Evolutionary conservation across 768 basidiomycete species (phyloP), one percentile per base, ranked within the genome.

Genomic region (Tylopilus felleus): DNA sequence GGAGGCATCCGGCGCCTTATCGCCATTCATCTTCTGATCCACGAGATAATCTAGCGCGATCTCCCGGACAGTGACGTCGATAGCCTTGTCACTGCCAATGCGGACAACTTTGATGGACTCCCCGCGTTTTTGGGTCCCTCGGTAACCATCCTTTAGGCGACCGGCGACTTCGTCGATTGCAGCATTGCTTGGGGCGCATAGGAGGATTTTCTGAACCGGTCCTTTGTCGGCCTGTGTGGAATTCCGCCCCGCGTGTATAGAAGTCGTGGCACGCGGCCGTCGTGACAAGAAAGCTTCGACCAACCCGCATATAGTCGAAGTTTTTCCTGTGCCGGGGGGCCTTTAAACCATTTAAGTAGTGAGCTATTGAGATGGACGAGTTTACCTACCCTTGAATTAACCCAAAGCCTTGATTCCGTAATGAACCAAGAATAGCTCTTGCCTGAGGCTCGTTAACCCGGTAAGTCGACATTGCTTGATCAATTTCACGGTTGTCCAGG

Each of bases 311-410:
- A 99, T 98, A 1, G 97, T 99, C 21, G 92, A 96, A 9, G 97
- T 99, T 74, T 99, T 99, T 13, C 97, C 97, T 0, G 97, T 99
- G 51, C 97, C 97, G 2, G 97, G 97, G 33, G 97, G 97, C 22
- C 96, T 68, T 95, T 58, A 25, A 47, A 19, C 36, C 25, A 47
- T 46, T 8, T 58, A 5, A 49, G 39, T 10, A 40, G 25, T 45
- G 40, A 42, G 25, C 17, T 28, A 52, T 38, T n/a, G n/a, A 29
- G 39, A 61, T 3, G 7, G 4, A 42, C 21, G 45, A 45, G 13
- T 21, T 59, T n/a, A 60, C 77, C 51, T 65, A 95, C 96, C 97
- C 97, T 80, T 99, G 97, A 51, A 99, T 94, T 28, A 99, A 76
- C 0, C 84, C 81, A 65, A 99, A 97, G 0, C 95, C 97, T 13